Evolutionary conservation across 106 monocot species (phyloP).

Genomic region (Narthecium ossifragum): DNA sequence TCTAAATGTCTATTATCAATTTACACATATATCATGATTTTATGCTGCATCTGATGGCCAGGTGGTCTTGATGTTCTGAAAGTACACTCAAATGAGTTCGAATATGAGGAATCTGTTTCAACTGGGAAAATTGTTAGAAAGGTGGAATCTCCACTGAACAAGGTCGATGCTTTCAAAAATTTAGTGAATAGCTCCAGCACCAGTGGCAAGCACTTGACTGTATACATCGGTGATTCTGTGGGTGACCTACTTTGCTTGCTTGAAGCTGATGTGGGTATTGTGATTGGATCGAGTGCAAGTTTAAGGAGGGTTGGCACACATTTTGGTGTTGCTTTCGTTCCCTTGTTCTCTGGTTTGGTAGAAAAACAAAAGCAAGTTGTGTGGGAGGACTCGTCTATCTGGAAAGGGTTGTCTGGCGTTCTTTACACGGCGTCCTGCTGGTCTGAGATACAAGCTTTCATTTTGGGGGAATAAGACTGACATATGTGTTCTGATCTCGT

Average conservation of each 20-base stretch:
- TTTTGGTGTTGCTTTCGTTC: constrained; percentile 77
- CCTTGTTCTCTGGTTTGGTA: constrained; percentile 54
- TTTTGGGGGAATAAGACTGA: constrained; percentile 46
- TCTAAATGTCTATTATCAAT: no score
- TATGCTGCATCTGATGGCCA: constrained; percentile 12
- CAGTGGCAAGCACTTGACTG: constrained; percentile 28
- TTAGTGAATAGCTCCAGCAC: constrained; percentile 22
- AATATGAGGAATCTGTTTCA: constrained; percentile 54
- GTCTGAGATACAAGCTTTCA: constrained; percentile 82
- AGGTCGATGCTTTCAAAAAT: constrained; percentile 43
- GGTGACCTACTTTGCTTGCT: constrained; percentile 84
- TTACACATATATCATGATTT: no score
- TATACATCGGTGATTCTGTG: constrained; percentile 86
- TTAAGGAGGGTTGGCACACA: constrained; percentile 61
- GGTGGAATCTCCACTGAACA: constrained; percentile 79
- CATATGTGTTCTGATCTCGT: not conserved
- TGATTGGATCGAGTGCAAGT: constrained; percentile 71
- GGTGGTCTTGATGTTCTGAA: constrained; percentile 45
- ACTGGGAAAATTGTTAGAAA: constrained; percentile 63
- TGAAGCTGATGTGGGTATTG: constrained; percentile 87
- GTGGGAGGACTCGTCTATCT: constrained; percentile 15
- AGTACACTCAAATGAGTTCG: constrained; percentile 82
- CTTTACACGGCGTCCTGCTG: constrained; percentile 84
- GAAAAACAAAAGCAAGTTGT: constrained; percentile 53
- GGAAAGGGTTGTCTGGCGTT: constrained; percentile 57